These are phyloP conservation scores for Cladosporium phlei DNA, from an alignment of 2,329 filamentous ascomycete genomes.

Conservation along the genomic window DNA sequence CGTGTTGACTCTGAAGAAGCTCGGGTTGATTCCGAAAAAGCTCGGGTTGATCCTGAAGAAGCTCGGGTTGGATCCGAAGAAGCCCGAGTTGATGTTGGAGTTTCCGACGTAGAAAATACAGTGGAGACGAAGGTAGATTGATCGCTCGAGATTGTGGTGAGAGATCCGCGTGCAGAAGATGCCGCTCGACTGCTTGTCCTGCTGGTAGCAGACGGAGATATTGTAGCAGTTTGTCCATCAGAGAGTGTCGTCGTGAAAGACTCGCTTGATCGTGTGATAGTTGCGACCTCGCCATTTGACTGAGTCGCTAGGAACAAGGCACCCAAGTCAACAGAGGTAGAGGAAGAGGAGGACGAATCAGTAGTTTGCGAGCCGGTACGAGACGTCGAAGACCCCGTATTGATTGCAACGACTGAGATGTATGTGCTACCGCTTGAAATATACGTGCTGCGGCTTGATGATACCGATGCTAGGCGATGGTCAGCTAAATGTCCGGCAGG, in stretches of 20 bases:
- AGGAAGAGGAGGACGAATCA: slow-evolving; percentile 3
- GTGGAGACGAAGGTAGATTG: slow-evolving; percentile 1
- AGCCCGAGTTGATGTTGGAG: neutral
- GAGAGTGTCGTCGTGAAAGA: slow-evolving; percentile 26
- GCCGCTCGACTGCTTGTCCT: neutral
- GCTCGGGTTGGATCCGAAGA: no score
- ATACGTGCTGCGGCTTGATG: slow-evolving; percentile 16
- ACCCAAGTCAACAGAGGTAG: slow-evolving; percentile 10
- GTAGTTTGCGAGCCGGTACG: neutral
- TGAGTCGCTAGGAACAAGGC: slow-evolving; percentile 24
- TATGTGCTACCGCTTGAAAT: no score
- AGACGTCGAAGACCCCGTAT: slow-evolving; percentile 4
- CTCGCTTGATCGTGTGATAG: slow-evolving; percentile 19
- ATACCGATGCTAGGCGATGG: slow-evolving; percentile 18
- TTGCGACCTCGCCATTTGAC: slow-evolving; percentile 22
- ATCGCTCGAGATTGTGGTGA: slow-evolving; percentile 7
- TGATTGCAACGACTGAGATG: slow-evolving; percentile 20
- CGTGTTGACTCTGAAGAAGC: neutral
- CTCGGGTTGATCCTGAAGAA: neutral
- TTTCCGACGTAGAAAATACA: slow-evolving; percentile 3
- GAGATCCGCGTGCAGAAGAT: slow-evolving; percentile 2
- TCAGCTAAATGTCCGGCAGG: slow-evolving; percentile 12
- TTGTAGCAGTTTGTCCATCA: slow-evolving; percentile 22
- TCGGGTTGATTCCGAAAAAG: no score
- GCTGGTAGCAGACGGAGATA: slow-evolving; percentile 16